A percentile compares a stretch with the other conserved stretches of the same genome.
These are phyloP conservation scores for Boletus smithii DNA, from an alignment of 1,284 basidiomycete species.

Conservation along the genomic window DNA sequence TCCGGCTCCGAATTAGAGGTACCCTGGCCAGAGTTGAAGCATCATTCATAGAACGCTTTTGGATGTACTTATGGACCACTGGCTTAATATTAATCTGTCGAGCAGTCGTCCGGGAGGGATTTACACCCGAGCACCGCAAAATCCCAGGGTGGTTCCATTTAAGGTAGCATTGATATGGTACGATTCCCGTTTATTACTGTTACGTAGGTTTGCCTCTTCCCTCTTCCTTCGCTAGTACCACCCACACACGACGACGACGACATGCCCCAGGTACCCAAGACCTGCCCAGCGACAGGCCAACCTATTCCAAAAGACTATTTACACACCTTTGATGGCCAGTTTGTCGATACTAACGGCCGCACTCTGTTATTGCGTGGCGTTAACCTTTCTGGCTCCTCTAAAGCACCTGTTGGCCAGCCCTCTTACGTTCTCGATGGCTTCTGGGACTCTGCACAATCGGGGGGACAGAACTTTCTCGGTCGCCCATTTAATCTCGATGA, in stretches of 20 bases:
- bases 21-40: neutral
- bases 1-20: slow-evolving; percentile 1
- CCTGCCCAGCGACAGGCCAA: slow-evolving; percentile 20
- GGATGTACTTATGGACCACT: neutral
- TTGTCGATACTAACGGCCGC: slow-evolving; percentile 82
- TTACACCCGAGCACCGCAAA: slow-evolving; percentile 7
- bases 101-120: neutral
- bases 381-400: slow-evolving; percentile 87
- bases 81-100: slow-evolving; percentile 9
- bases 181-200: slow-evolving; percentile 8
- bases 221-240: neutral
- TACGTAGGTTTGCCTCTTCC: neutral
- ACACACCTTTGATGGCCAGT: slow-evolving; percentile 70
- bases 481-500: slow-evolving; percentile 81
- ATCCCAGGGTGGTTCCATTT: slow-evolving; percentile 6
- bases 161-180: slow-evolving; percentile 21
- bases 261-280: slow-evolving; percentile 24
- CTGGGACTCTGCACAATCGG: slow-evolving; percentile 82
- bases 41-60: slow-evolving; percentile 3
- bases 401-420: slow-evolving; percentile 74
- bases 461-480: slow-evolving; percentile 70
- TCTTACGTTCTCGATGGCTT: slow-evolving; percentile 74
- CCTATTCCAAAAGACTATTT: slow-evolving; percentile 41
- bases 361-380: slow-evolving; percentile 87
- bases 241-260: neutral